Conservation (phyloP, 2,329 filamentous ascomycete genomes). For the Thelonectria rubi region DNA sequence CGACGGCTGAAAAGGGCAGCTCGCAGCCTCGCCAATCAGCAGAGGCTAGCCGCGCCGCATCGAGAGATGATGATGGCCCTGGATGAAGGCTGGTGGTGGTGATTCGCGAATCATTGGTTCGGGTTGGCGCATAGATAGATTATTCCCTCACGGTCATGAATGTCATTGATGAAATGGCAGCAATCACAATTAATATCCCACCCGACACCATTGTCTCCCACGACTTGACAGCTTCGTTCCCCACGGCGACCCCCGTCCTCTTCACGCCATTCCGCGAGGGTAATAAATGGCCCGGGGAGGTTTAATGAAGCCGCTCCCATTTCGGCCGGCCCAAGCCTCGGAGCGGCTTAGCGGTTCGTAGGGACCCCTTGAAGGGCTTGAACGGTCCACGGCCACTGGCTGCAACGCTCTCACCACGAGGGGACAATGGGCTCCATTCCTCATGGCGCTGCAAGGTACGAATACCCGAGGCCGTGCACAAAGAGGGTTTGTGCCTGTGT, state of each 20-base stretch:
- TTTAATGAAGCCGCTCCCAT: conserved; percentile 42
- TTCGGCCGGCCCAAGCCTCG: conserved; percentile 31
- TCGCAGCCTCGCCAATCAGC: conserved; percentile 30
- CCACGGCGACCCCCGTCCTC: conserved; percentile 10
- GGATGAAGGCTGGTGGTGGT: too few relatives aligned
- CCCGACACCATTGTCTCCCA: too few relatives aligned
- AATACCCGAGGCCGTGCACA: conserved; percentile 27
- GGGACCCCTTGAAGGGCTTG: conserved; percentile 1
- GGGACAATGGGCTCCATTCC: background rate
- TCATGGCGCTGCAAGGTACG: conserved; percentile 32
- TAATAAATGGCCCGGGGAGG: conserved; percentile 26
- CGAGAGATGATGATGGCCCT: conserved; percentile 14
- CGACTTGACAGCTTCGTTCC: conserved; percentile 34
- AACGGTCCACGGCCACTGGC: conserved; percentile 6
- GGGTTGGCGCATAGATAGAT: background rate
- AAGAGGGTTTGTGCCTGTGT: conserved; percentile 3
- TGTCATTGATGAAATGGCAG: conserved; percentile 17
- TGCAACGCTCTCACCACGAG: background rate
- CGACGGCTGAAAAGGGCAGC: conserved; percentile 31
- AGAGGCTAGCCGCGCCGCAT: conserved; percentile 10
- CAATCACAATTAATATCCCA: conserved; percentile 31
- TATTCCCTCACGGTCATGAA: background rate
- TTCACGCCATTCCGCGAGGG: conserved; percentile 29
- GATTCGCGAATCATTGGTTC: background rate
- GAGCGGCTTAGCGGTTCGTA: conserved; percentile 27